These are phyloP conservation scores for Leucocoprinus birnbaumii DNA, from an alignment of 768 basidiomycete species.

Conservation along the genomic window DNA sequence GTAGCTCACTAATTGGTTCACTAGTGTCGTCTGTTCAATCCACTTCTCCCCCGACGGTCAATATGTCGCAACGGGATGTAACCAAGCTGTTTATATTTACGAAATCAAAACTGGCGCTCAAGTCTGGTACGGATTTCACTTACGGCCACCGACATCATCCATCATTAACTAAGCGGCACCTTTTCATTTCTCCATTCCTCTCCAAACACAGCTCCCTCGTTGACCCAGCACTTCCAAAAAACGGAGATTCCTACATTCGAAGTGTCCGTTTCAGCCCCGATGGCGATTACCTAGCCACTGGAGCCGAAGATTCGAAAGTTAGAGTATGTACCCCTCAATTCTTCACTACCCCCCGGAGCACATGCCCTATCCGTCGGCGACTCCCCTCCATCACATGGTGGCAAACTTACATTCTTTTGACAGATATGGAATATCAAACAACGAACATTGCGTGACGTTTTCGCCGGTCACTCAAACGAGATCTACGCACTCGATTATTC, in stretches of 20 bases:
- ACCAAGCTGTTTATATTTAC: constrained; percentile 93
- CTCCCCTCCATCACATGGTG: constrained; percentile 20
- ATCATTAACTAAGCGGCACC: background rate
- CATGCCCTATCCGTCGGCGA: constrained; percentile 22
- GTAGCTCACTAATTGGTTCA: background rate
- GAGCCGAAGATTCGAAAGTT: constrained; percentile 92
- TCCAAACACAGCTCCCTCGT: constrained; percentile 6
- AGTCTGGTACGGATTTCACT: constrained; percentile 59
- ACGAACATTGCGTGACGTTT: constrained; percentile 73
- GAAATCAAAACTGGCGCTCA: constrained; percentile 85
- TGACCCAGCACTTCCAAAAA: constrained; percentile 27
- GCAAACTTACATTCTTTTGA: constrained; percentile 59
- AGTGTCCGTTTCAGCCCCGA: constrained; percentile 91
- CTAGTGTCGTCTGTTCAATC: constrained; percentile 77
- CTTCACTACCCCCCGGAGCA: too few species aligned
- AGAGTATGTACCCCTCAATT: constrained; percentile 48
- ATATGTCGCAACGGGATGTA: constrained; percentile 93
- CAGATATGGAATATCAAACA: constrained; percentile 92
- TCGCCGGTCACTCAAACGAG: constrained; percentile 89
- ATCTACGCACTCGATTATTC: constrained; percentile 95
- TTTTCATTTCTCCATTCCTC: too few species aligned
- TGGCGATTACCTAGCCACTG: constrained; percentile 90
- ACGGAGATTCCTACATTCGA: constrained; percentile 39
- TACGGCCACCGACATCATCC: background rate
- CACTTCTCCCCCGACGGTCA: constrained; percentile 93